Evolutionary conservation across 2,329 filamentous ascomycete genomes (phyloP), one percentile per base, ranked within the genome.

Genomic region (Colletotrichum paranaense): DNA sequence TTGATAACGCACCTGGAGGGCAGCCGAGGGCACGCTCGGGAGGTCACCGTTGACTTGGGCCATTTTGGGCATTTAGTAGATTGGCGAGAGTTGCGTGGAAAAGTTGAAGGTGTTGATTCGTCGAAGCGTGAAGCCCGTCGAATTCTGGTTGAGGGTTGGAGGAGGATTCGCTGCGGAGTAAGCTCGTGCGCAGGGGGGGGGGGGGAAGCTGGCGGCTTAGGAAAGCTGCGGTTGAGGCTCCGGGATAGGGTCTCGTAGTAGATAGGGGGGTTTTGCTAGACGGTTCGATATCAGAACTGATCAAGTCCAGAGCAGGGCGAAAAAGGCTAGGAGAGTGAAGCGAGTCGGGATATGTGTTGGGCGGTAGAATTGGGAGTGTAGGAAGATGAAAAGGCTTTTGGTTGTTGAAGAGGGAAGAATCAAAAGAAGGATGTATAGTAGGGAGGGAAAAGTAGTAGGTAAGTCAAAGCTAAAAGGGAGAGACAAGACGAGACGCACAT

Each of bases 21-120:
- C 88, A 68, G 85, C 86, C 62, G 87, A 90, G 76, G 81, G 82
- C 52, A 82, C 80, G 67, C 84, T 81, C 62, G 84, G 80, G 68
- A 86, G 80, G 72, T 89, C 86, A 79, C 87, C 87, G 78, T 89
- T 89, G 72, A 89, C 86, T 77, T 88, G 87, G 68, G 82, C 77
- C 83, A 85, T 85, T 78, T 71, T 78, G 75, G 76, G 55, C 57
- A 66, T 73, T 67, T 69, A 69, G 53, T 16, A 42, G 58, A 32
- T 35, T 63, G 30, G 42, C 16, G 52, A 12, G 26, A 32, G 35
- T 16, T 26, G 26, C n/a, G 8, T 49, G 19, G 49, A 19, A 28
- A 53, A 12, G 46, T 71, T 52, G 67, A 26, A 49, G 24, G 8
- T 52, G 24, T 58, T 62, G 42, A 55, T 58, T 22, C 30, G 59